Evolutionary conservation across 2,329 filamentous ascomycete species (phyloP).

Genomic region (Cercospora canescens): DNA sequence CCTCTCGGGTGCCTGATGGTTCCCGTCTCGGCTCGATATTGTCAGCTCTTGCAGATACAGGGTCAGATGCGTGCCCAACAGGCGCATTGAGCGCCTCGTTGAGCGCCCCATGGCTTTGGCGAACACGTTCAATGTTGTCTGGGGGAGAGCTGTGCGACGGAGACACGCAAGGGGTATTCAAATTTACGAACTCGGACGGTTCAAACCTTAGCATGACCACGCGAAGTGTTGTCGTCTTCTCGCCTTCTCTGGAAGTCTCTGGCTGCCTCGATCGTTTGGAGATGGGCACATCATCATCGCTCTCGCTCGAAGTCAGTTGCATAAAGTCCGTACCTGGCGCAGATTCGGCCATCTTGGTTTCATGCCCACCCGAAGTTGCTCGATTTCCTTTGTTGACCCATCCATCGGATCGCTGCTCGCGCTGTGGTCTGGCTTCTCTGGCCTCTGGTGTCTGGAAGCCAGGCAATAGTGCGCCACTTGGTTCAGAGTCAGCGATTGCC

Average conservation of each 20-base stretch:
- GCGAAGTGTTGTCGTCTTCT: neutral
- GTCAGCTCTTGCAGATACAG: neutral
- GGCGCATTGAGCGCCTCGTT: neutral
- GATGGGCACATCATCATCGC: neutral
- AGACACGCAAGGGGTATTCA: neutral
- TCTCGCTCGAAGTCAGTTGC: constrained; percentile 1
- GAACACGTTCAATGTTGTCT: neutral
- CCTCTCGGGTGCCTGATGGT: neutral
- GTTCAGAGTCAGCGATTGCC: neutral
- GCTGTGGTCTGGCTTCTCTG: neutral
- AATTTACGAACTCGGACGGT: neutral
- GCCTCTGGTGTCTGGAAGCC: neutral
- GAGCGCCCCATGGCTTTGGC: neutral
- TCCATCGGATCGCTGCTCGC: neutral
- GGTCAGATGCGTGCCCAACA: neutral
- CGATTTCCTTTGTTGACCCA: neutral
- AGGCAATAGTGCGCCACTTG: neutral
- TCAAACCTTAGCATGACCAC: neutral
- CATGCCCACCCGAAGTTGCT: neutral
- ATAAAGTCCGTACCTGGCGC: constrained; percentile 5
- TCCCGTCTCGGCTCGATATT: neutral
- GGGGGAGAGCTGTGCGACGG: neutral
- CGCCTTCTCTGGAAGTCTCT: neutral
- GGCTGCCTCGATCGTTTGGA: neutral
- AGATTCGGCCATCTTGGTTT: neutral